Base-by-base conservation (phyloP, 208 protist genomes). In the Herpetomonas samuelpessoai region DNA sequence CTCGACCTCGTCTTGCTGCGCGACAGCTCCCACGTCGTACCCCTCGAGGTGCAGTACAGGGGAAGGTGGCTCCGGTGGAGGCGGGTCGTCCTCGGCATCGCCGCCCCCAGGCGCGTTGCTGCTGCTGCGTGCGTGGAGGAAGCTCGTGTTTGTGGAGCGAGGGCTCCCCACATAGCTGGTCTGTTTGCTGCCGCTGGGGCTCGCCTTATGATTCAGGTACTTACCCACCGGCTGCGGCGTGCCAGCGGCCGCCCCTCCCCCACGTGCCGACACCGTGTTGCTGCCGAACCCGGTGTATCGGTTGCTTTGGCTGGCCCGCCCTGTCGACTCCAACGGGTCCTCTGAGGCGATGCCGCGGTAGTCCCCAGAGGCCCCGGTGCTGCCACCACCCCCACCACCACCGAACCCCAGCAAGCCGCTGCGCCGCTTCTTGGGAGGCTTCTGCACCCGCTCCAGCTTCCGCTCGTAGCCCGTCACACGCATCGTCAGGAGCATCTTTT, bases 1-100 rank as follows among this genome's bases (percentile, higher is more conserved):
- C 57, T 73, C 68, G 57, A 74, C 67, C 30, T 68, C 68, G 26
- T 74, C 72, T 62, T 79, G 60, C 50, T 66, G 66, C 7, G 72
- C 62, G 41, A 25, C 30, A 6, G 58, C 55, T 25, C 66, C 65
- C 50, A 70, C 55, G 18, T 56, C 57, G 57, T 72, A 69, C 48
- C 71, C 66, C 22, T 60, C 60, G 53, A 74, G 51, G 59, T 71
- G 67, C 27, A 79, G 51, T 26, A 59, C 64, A 6, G 48, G 60
- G 10, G 72, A 70, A 22, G 68, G 72, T 30, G 57, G 21, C 59
- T 71, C 68, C 25, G 62, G 62, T 38, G 21, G 57, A 26, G 64
- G 68, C 53, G 62, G 38, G 12, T 74, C 58, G 44, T 22, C n/a
- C 14, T 62, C 62, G 3, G 31, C 61, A 18, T 19, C 35, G 35